These are phyloP conservation scores for Cicer arietinum DNA, from an alignment of 306 rosid species.

Conservation along the genomic window DNA sequence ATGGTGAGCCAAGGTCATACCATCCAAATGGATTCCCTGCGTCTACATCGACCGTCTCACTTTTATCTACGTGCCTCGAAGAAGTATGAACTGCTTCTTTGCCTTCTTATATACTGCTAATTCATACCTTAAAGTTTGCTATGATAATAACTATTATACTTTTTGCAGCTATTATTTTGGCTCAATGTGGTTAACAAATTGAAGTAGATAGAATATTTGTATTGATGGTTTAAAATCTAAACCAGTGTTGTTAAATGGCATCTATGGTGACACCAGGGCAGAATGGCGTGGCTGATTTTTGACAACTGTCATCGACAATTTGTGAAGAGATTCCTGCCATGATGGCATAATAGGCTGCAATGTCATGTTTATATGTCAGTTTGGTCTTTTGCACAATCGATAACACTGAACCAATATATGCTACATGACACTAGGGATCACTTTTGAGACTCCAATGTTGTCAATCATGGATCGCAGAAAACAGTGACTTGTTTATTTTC, in stretches of 20 bases:
- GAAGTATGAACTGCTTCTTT: slow-evolving; percentile 53
- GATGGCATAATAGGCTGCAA: not conserved
- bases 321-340: not conserved
- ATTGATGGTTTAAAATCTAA: slow-evolving; percentile 1
- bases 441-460: not conserved
- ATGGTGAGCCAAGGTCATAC: slow-evolving; percentile 82
- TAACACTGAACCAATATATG: not conserved
- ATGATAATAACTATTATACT: not conserved
- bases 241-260: not conserved
- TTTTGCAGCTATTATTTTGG: slow-evolving; percentile 3
- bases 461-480: no score
- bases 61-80: slow-evolving; percentile 63
- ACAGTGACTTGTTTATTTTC: no score
- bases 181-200: not conserved
- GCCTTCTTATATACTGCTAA: not conserved
- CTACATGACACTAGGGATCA: not conserved
- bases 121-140: not conserved
- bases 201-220: not conserved
- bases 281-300: not conserved
- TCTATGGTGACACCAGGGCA: not conserved
- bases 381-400: not conserved
- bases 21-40: slow-evolving; percentile 69
- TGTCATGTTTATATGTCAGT: not conserved
- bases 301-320: not conserved
- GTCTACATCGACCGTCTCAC: slow-evolving; percentile 58